phyloP scores from a whole-genome alignment of 371 early-diverging fungal genomes.

The Rhizomucor miehei region DNA sequence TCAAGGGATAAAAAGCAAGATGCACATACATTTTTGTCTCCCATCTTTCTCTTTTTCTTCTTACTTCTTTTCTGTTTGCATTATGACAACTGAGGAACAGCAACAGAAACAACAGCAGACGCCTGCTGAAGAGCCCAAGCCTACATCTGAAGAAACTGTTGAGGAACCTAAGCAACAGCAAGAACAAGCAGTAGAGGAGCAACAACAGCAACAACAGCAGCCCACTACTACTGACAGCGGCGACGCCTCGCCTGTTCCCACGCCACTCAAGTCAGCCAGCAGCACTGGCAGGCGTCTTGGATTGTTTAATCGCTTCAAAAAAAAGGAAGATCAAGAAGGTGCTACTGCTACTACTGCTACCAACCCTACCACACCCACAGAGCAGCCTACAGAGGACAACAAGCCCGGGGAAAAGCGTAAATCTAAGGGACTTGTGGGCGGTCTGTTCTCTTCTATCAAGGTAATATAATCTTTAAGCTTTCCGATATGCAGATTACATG shows the following conservation, averaged over 20 bases:
- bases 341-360: not conserved
- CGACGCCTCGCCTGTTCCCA: too few relatives aligned
- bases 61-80: not conserved
- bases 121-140: not conserved
- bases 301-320: constrained; percentile 7
- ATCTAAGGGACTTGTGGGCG: constrained; percentile 11
- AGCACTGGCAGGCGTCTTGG: constrained; percentile 3
- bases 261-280: not conserved
- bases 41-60: not conserved
- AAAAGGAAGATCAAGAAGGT: constrained; percentile 7
- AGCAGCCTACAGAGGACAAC: not conserved
- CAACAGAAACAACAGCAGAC: not conserved
- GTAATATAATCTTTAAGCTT: constrained; percentile 3
- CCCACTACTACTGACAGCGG: too few relatives aligned
- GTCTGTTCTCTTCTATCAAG: constrained; percentile 12
- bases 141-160: not conserved
- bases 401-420: constrained; percentile 7
- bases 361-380: not conserved
- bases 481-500: too few relatives aligned
- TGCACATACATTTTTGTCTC: not conserved
- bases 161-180: too few relatives aligned
- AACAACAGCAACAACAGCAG: too few relatives aligned
- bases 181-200: too few relatives aligned
- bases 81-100: not conserved
- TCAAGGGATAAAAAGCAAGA: not conserved